phyloP scores from a whole-genome alignment of 768 basidiomycete species.

The Boletus reticulatus region DNA sequence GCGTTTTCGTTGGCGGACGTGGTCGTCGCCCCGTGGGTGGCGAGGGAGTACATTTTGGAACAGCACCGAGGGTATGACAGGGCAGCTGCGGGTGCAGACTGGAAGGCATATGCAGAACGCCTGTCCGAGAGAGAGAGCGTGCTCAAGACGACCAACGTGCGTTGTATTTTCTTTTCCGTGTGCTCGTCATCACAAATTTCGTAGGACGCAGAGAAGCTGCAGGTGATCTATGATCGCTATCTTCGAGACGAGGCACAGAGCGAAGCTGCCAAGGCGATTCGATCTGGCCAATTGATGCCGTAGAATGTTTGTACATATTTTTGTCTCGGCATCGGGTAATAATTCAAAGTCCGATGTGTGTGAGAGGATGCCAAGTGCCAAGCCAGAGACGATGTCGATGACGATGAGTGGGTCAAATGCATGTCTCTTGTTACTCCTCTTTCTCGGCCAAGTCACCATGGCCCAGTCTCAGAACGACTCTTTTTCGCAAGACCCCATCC shows the following conservation, averaged over 20 bases:
- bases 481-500: conserved; percentile 63
- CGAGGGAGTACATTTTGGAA: conserved; percentile 45
- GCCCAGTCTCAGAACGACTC: conserved; percentile 7
- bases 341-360: background rate
- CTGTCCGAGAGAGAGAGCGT: conserved; percentile 47
- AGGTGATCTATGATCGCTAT: conserved; percentile 52
- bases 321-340: too few species aligned
- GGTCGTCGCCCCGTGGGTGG: conserved; percentile 55
- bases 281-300: conserved; percentile 43
- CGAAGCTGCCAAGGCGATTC: conserved; percentile 50
- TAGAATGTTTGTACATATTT: background rate
- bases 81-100: conserved; percentile 40
- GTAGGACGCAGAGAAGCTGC: conserved; percentile 42
- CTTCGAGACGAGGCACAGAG: conserved; percentile 55
- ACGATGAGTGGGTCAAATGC: background rate
- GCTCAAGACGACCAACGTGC: conserved; percentile 42
- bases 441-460: conserved; percentile 20
- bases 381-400: background rate
- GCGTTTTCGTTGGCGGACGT: conserved; percentile 54
- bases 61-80: conserved; percentile 49
- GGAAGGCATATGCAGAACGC: conserved; percentile 43
- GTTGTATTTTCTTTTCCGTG: conserved; percentile 2
- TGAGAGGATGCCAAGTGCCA: background rate
- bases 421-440: conserved; percentile 7
- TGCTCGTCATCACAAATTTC: background rate